phyloP scores from a whole-genome alignment of 2,329 filamentous ascomycete genomes.

The Sclerotiophoma versabilis region DNA sequence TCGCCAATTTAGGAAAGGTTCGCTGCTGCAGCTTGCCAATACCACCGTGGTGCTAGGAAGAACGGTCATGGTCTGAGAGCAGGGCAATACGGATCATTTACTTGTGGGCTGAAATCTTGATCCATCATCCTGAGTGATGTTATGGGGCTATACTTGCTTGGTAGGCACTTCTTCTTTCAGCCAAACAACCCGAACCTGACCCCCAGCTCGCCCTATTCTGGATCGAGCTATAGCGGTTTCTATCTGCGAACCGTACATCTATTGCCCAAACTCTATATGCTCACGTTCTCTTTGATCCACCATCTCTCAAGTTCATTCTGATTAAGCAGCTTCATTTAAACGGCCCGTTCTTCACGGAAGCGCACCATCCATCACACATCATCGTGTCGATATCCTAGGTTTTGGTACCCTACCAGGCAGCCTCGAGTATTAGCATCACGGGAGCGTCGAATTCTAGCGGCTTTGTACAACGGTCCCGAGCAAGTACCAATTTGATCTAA shows the following conservation, averaged over 20 bases:
- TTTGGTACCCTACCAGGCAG: conserved; percentile 37
- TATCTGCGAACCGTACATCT: conserved; percentile 44
- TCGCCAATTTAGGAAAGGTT: conserved; percentile 51
- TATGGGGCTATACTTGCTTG: conserved; percentile 46
- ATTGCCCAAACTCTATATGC: conserved; percentile 37
- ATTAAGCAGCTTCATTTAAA: conserved; percentile 11
- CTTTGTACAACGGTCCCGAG: conserved; percentile 41
- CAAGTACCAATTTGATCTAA: conserved; percentile 36
- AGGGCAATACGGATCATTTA: conserved; percentile 52
- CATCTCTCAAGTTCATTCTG: conserved; percentile 17
- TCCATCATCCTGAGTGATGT: conserved; percentile 43
- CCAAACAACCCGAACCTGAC: conserved; percentile 47
- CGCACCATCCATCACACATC: conserved; percentile 17
- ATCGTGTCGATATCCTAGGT: conserved; percentile 27
- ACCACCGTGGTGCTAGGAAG: conserved; percentile 53
- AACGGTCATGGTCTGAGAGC: conserved; percentile 55
- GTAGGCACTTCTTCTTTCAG: conserved; percentile 50
- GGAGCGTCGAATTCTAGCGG: conserved; percentile 38
- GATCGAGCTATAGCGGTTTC: conserved; percentile 44
- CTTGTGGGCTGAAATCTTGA: conserved; percentile 56
- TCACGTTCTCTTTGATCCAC: conserved; percentile 31
- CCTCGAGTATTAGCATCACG: conserved; percentile 42
- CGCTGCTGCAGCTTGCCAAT: conserved; percentile 57
- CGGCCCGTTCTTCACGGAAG: background rate
- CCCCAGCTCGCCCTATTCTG: conserved; percentile 44